Conservation (phyloP, 2,329 filamentous ascomycete species). For the Septoria linicola region DNA sequence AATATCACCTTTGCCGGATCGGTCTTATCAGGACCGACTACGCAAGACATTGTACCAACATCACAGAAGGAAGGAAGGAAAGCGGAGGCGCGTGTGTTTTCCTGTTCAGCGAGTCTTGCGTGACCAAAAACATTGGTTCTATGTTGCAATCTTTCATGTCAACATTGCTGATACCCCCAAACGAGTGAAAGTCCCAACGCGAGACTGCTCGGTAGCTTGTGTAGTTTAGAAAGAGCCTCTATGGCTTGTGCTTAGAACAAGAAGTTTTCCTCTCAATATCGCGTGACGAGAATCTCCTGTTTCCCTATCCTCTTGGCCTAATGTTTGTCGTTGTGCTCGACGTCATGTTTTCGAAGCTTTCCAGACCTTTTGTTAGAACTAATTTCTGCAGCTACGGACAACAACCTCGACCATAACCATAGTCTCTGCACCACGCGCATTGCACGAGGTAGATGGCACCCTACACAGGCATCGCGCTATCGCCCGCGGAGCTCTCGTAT, state of each 20-base stretch:
- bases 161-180: conserved; percentile 26
- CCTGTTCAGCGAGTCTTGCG: background rate
- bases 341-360: too few relatives aligned
- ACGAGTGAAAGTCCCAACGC: conserved; percentile 16
- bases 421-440: too few relatives aligned
- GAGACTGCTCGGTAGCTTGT: conserved; percentile 8
- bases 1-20: background rate
- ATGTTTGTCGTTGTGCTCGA: too few relatives aligned
- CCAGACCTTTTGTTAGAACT: too few relatives aligned
- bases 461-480: conserved; percentile 66
- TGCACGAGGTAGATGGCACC: conserved; percentile 55
- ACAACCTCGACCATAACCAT: background rate
- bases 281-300: too few relatives aligned
- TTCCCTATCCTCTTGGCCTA: too few relatives aligned
- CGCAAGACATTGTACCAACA: conserved; percentile 22
- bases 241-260: conserved; percentile 8
- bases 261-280: background rate
- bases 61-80: conserved; percentile 11
- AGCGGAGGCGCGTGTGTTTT: conserved; percentile 19
- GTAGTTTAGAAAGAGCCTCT: background rate
- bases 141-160: conserved; percentile 3
- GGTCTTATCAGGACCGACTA: background rate
- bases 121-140: conserved; percentile 4
- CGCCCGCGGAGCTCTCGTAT: conserved; percentile 94
- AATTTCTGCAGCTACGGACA: background rate